Base-by-base conservation (phyloP, 495 filamentous ascomycete species). In the Penicillium robsamsonii region DNA sequence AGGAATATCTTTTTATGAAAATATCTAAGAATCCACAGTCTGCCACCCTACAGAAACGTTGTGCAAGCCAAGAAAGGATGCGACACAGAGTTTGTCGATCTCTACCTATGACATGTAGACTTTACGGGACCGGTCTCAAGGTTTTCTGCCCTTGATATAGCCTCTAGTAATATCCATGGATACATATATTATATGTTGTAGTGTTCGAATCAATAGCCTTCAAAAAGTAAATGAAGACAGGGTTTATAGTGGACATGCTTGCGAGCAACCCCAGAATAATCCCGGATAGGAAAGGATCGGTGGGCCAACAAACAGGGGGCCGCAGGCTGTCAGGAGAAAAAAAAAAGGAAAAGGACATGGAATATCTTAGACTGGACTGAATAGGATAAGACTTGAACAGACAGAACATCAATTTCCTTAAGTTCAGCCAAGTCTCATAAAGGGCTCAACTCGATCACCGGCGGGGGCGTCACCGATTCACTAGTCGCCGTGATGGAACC, bases 401-500 rank as follows among this genome's bases (percentile, higher is more conserved):
- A 25, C 24, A 25, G 24, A 22, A 22, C 22, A 22, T 22, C 24
- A 27, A 46, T 46, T 29, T 46, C 44, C 25, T 8, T 42, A 46
- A 56, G 58, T 61, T 61, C 54, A 56, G 58, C 58, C 43, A 46
- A 61, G 42, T 57, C 49, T 22, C 53, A 33, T 17, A 56, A 54
- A 52, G 53, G 65, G 62, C 64, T 67, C 58, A 62, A 63, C 65
- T 65, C 58, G 64, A 67, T 64, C 59, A 62, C 59, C 50, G 43
- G 64, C 59, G 64, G 65, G 45, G 65, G 65, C 65, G 65, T 63
- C 59, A 68, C 59, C 59, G 62, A 65, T 68, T 60, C 62, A 60
- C 54, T 65, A 65, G 65, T 67, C 46, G 41, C 47, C 41, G 43
- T 45, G 53, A 55, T 50, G 58, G 61, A 51, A 54, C 64, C 64